Evolutionary conservation across 208 protist species (phyloP), one percentile per base, ranked within the genome.

Genomic region (Leishmania lainsoni): DNA sequence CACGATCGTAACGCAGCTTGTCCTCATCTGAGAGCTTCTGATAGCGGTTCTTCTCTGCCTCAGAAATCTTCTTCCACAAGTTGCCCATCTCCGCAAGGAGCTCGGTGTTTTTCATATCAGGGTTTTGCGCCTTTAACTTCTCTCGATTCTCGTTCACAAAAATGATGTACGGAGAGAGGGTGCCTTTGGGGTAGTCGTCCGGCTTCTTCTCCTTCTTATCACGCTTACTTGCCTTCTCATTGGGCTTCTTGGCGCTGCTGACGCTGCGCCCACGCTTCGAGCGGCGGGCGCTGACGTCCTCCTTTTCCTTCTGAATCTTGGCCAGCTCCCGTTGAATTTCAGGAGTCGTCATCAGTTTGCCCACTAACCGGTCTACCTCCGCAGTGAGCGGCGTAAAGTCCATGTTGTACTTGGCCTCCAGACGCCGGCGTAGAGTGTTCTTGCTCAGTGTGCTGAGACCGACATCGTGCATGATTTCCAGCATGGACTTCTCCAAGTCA

Each of bases 161-260:
- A 26, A 97, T 78, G 56, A 97, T 86, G 85, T 94, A 98, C 8
- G 91, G 63, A 12, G 87, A 89, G 16, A 96, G 78, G 39, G 93
- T 88, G 8, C 83, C 86, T 88, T 97, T 98, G 66, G 95, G 95
- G 82, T 94, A 95, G 81, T 95, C 87, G 16, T 94, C 92, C 2
- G 93, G 93, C 78, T 96, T 97, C 83, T 93, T 93, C 65, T 76
- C 85, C 66, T 91, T 87, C 78, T 91, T 92, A 63, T 85, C 89
- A 45, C 81, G 78, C 84, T 92, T 93, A 8, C 12, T 68, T 70
- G 90, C 81, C 71, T 87, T 79, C 26, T 74, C 68, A 2, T 73
- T 80, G 69, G 75, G 26, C 29, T 84, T 87, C 72, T 79, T 87
- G 65, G 78, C 54, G 69, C 78, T 81, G 83, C 68, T 78, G 68